Base-by-base conservation (phyloP, 805 yeast genomes). In the Saccharomycodes ludwigii region DNA sequence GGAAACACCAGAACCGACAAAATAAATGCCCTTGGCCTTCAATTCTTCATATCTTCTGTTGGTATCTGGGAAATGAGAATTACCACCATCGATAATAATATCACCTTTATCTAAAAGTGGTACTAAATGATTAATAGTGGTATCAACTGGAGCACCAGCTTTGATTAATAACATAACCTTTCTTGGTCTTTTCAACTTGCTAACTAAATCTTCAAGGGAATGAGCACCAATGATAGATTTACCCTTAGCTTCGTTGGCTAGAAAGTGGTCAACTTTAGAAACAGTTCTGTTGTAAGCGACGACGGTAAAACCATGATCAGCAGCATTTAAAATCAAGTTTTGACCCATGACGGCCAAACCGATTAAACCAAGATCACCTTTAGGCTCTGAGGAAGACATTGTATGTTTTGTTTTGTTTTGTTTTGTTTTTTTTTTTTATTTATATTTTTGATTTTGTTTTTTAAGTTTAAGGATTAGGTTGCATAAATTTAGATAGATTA, bases 311-410 rank as follows among this genome's bases (percentile, higher is more conserved):
- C 96, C 96, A 68, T 88, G 94, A 72, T 88, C 98, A 48, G 98
- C 98, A 55, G 93, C 94, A 65, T 88, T 88, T 47, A 88, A 73
- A 60, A 88, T 84, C 73, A 88, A 70, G 75, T 88, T 88, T 72
- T 82, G 94, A 65, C 98, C 98, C 98, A 88, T 88, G 48, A 88
- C 98, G 79, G 98, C 98, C 73, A 88, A 74, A 61, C 98, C 98
- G 57, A 91, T 86, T 61, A 88, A 82, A 65, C 96, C 98, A 63
- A 88, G 76, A 77, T 88, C 98, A 71, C 88, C 91, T 59, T 82
- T 75, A 18, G 37, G 37, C 26, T 23, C 28, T 30, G 48, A 44
- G n/a, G n/a, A 39, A 42, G 40, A 38, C 40, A 42, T 42, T 27
- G 6, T 25, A 16, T 24, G n/a, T 25, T 16, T 12, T 25, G n/a